phyloP scores from a whole-genome alignment of 2,329 filamentous ascomycete species.

The Aspergillus proliferans region DNA sequence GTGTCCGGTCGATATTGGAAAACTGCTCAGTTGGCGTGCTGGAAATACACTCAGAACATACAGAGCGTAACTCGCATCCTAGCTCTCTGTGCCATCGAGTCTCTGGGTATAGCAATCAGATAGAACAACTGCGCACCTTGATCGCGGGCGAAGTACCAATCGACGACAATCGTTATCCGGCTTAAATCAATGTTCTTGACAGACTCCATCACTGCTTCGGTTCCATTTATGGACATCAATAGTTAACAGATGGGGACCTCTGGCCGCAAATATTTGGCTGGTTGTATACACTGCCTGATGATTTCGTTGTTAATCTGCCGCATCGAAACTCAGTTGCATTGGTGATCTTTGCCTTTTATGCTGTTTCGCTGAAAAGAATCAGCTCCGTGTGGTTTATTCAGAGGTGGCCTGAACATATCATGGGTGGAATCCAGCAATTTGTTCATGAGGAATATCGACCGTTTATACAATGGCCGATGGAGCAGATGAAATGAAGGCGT shows the following conservation, averaged over 20 bases:
- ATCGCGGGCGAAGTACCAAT: not conserved
- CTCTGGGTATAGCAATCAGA: not conserved
- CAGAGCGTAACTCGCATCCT: not conserved
- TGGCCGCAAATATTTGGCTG: slow-evolving; percentile 8
- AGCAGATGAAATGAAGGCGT: not conserved
- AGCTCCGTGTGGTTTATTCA: slow-evolving; percentile 9
- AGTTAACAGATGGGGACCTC: not conserved
- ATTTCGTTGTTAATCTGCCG: slow-evolving; percentile 4
- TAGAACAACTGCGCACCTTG: not conserved
- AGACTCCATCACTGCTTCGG: not conserved
- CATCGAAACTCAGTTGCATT: not conserved
- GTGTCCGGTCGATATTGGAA: slow-evolving; percentile 9
- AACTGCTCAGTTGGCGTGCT: not conserved
- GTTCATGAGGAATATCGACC: not conserved
- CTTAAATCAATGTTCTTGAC: not conserved
- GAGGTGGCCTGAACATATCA: slow-evolving; percentile 10
- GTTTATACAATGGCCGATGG: slow-evolving; percentile 3
- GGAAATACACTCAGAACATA: not conserved
- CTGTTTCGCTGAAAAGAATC: slow-evolving; percentile 5
- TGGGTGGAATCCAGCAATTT: slow-evolving; percentile 1
- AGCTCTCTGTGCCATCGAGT: not conserved
- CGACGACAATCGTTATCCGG: not conserved
- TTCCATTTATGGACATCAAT: not conserved
- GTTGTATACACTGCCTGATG: slow-evolving; percentile 8
- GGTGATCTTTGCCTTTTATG: slow-evolving; percentile 8